phyloP scores from a whole-genome alignment of 164 flowering plant genomes.

The Magnolia kwangsiensis region DNA sequence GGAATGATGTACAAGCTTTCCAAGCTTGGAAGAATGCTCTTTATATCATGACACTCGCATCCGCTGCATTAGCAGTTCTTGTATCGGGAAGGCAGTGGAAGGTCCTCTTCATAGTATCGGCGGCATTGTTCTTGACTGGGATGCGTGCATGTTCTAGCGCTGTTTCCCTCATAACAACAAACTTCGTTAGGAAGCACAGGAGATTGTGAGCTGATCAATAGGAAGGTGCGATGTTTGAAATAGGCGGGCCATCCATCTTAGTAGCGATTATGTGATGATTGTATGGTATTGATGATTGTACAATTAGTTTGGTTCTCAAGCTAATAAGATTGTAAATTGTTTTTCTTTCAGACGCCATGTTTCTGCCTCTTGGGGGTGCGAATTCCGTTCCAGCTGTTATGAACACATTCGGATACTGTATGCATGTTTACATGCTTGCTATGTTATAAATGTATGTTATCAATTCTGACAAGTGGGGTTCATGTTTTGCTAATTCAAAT shows the following conservation, averaged over 20 bases:
- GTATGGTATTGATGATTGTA: no score
- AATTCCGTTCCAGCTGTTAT: no score
- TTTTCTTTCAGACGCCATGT: no score
- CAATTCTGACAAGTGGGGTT: no score
- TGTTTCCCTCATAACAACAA: slow-evolving; percentile 71
- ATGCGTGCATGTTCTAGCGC: slow-evolving; percentile 59
- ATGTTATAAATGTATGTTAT: no score
- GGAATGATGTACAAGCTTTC: slow-evolving; percentile 51
- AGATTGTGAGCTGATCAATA: slow-evolving; percentile 37
- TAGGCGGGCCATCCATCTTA: neutral
- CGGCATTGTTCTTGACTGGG: slow-evolving; percentile 54
- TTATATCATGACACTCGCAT: slow-evolving; percentile 41
- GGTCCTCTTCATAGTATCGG: slow-evolving; percentile 41
- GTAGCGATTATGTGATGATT: no score
- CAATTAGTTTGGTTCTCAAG: no score
- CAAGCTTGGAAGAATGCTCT: slow-evolving; percentile 64
- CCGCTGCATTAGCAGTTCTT: slow-evolving; percentile 60
- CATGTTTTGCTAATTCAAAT: no score
- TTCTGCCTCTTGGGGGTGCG: no score
- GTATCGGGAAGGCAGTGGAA: slow-evolving; percentile 83
- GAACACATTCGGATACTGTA: no score
- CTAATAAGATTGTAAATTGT: no score
- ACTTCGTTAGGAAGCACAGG: slow-evolving; percentile 83
- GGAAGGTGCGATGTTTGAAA: neutral
- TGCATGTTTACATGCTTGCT: no score